phyloP scores from a whole-genome alignment of 78 protist species.

The Bodo saltans region DNA sequence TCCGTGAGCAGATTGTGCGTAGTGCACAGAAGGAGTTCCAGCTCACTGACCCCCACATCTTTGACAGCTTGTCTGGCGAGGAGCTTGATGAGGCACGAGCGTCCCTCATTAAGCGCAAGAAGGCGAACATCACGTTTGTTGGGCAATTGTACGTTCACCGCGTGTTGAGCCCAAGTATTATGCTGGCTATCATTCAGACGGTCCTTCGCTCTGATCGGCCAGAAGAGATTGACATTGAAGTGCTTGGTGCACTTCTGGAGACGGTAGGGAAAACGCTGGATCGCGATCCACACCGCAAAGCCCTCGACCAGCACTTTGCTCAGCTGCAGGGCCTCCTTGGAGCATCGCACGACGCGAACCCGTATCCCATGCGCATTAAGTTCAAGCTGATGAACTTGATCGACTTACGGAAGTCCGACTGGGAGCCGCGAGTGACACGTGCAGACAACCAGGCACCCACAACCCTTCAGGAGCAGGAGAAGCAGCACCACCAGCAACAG shows the following conservation, averaged over 20 bases:
- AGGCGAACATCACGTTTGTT: slow-evolving; percentile 42
- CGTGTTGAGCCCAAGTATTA: slow-evolving; percentile 34
- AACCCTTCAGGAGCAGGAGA: no score
- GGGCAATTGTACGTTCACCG: slow-evolving; percentile 32
- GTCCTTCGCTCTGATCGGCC: background rate
- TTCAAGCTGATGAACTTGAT: background rate
- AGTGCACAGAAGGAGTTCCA: background rate
- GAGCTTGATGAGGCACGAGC: slow-evolving; percentile 9
- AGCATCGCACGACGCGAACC: background rate
- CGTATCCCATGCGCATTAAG: background rate
- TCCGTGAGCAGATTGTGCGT: background rate
- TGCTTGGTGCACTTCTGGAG: slow-evolving; percentile 10
- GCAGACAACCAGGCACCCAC: no score
- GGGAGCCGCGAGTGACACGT: slow-evolving; percentile 14
- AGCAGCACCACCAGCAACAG: background rate
- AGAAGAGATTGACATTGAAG: background rate
- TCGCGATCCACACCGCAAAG: no score
- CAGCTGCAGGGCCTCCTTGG: background rate
- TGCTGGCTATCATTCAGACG: slow-evolving; percentile 17
- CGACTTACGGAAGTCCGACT: background rate
- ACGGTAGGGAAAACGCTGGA: slow-evolving; percentile 32
- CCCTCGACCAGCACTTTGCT: no score
- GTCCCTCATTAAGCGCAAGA: background rate
- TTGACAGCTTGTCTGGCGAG: background rate
- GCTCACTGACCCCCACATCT: background rate